Percentiles rank a stretch among this genome's conserved stretches.
Evolutionary conservation across 805 yeast genomes (phyloP).

Genomic region (Metschnikowia amazonensis): DNA sequence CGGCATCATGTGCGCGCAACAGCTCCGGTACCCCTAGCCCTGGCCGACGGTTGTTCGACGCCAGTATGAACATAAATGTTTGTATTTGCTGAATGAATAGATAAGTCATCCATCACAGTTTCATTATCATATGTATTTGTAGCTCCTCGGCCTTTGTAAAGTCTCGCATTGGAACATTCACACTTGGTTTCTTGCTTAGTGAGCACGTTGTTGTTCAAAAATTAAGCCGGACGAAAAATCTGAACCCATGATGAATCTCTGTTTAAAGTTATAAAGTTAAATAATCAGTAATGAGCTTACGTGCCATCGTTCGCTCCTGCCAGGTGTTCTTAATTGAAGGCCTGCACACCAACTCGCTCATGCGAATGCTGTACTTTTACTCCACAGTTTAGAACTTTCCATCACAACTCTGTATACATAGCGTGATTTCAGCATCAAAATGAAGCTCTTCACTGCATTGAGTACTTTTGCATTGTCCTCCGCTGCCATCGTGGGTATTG

Average conservation of each 20-base stretch:
- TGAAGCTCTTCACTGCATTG: slow-evolving; percentile 15
- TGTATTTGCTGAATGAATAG: not conserved
- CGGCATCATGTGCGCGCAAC: not conserved
- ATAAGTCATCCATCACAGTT: no score
- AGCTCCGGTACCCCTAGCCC: no score
- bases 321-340: slow-evolving; percentile 1
- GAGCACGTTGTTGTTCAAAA: not conserved
- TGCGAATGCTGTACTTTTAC: slow-evolving; percentile 2
- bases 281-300: not conserved
- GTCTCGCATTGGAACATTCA: not conserved
- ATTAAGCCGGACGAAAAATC: not conserved
- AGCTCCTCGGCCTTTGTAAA: not conserved
- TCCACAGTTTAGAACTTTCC: slow-evolving; percentile 1
- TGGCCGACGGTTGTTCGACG: not conserved
- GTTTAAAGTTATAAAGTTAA: not conserved
- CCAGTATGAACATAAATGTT: not conserved
- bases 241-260: not conserved
- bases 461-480: slow-evolving; percentile 17
- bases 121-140: not conserved
- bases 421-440: slow-evolving; percentile 4
- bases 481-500: slow-evolving; percentile 81
- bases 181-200: not conserved
- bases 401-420: not conserved
- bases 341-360: slow-evolving; percentile 3
- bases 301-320: not conserved